Percentiles rank a stretch among this genome's conserved stretches.
Conservation (phyloP, 352 stramenopile species). For the Peronospora farinosa region DNA sequence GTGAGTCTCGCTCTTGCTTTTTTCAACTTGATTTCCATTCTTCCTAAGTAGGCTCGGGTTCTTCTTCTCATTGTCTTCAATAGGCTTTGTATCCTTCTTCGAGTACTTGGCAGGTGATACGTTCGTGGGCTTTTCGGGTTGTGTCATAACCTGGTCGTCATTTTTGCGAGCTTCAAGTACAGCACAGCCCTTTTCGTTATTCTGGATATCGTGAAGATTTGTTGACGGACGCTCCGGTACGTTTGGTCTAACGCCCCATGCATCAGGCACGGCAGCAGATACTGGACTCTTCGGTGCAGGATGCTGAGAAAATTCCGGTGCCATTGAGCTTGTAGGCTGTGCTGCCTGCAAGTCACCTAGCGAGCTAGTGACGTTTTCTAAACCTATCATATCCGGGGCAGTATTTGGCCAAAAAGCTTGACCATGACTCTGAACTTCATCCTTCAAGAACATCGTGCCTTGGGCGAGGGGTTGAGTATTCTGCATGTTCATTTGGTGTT, state of each 20-base stretch:
- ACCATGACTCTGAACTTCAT: slow-evolving; percentile 22
- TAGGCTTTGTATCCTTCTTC: slow-evolving; percentile 11
- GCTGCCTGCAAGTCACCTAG: slow-evolving; percentile 6
- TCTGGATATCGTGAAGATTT: slow-evolving; percentile 38
- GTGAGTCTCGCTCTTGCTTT: slow-evolving; percentile 22
- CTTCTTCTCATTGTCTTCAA: slow-evolving; percentile 23
- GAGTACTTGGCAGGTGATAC: slow-evolving; percentile 15
- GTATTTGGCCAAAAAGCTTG: slow-evolving; percentile 30
- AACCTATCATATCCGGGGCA: slow-evolving; percentile 14
- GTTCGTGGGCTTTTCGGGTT: slow-evolving; percentile 10
- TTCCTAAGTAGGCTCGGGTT: slow-evolving; percentile 22
- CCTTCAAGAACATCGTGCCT: slow-evolving; percentile 30
- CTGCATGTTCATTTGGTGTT: slow-evolving; percentile 33
- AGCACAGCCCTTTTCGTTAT: slow-evolving; percentile 39
- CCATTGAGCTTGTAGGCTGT: slow-evolving; percentile 10
- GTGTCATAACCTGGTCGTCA: background rate
- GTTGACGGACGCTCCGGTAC: slow-evolving; percentile 18
- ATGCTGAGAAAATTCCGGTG: slow-evolving; percentile 12
- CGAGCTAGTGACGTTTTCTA: slow-evolving; percentile 9
- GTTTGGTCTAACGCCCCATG: slow-evolving; percentile 29
- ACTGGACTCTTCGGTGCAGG: slow-evolving; percentile 13
- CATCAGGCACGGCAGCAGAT: slow-evolving; percentile 15
- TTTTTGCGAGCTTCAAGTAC: slow-evolving; percentile 12
- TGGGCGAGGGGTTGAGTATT: slow-evolving; percentile 18
- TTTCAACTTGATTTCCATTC: slow-evolving; percentile 26